Conservation (phyloP, 352 stramenopile genomes). For the Globisporangium emineosum region DNA sequence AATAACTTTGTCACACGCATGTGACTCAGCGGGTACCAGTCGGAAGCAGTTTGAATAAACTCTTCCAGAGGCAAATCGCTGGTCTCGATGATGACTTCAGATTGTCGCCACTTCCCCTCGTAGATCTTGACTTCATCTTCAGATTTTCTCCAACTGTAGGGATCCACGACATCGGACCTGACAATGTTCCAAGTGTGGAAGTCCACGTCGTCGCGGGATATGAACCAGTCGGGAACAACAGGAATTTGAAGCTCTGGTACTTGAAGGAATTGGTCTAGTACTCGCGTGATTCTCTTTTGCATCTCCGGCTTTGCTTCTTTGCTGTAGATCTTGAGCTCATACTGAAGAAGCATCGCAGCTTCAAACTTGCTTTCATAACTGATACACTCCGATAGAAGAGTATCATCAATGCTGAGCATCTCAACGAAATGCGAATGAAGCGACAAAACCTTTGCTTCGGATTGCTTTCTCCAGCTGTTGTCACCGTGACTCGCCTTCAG, state of each 20-base stretch:
- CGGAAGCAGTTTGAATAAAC: neutral
- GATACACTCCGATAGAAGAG: neutral
- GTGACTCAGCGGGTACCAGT: constrained; percentile 11
- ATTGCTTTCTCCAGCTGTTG: neutral
- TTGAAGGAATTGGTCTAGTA: neutral
- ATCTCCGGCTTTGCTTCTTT: too few relatives aligned
- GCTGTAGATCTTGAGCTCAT: neutral
- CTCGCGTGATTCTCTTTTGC: neutral
- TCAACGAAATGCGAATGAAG: neutral
- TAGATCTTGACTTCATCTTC: neutral
- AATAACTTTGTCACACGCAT: constrained; percentile 8
- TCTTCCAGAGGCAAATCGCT: neutral
- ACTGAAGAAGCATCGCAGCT: neutral
- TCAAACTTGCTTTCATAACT: neutral
- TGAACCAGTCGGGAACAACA: constrained; percentile 1
- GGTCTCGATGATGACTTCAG: neutral
- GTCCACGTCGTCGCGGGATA: neutral
- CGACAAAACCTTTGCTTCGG: too few relatives aligned
- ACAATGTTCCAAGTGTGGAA: constrained; percentile 10
- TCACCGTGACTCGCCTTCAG: neutral
- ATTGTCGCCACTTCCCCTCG: constrained; percentile 4
- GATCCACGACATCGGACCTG: too few relatives aligned
- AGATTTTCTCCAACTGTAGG: too few relatives aligned
- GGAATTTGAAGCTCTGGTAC: neutral
- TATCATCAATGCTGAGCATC: neutral